Percentiles rank a stretch among this genome's conserved stretches.
These are phyloP conservation scores for Tricholoma sp. DNA, from an alignment of 768 basidiomycete genomes.

Conservation along the genomic window DNA sequence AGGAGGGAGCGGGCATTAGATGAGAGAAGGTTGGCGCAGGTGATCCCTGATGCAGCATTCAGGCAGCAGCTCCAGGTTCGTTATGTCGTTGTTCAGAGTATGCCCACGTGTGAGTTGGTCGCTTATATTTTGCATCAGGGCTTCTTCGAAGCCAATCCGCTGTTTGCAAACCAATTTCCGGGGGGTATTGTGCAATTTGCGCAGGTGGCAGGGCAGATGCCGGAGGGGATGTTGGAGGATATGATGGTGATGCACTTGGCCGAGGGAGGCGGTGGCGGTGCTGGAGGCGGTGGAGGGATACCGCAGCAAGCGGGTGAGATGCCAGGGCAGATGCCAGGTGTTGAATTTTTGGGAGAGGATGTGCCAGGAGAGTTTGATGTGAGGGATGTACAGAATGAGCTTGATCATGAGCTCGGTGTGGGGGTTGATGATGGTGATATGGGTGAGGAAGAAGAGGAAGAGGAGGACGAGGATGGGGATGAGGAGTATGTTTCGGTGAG, in stretches of 20 bases:
- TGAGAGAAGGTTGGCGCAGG: slow-evolving; percentile 46
- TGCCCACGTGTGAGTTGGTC: not conserved
- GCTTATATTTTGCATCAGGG: slow-evolving; percentile 23
- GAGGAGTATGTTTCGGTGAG: slow-evolving; percentile 50
- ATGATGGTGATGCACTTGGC: slow-evolving; percentile 32
- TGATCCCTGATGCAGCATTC: slow-evolving; percentile 54
- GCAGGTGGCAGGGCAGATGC: slow-evolving; percentile 55
- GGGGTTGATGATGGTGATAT: slow-evolving; percentile 23
- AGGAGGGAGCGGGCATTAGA: slow-evolving; percentile 40
- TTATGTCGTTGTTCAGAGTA: not conserved
- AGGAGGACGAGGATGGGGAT: slow-evolving; percentile 30
- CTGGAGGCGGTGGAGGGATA: slow-evolving; percentile 21
- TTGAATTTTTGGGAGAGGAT: slow-evolving; percentile 15
- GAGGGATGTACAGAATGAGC: not conserved
- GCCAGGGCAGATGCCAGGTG: slow-evolving; percentile 41
- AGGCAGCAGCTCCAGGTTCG: slow-evolving; percentile 42
- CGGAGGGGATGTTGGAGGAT: slow-evolving; percentile 54
- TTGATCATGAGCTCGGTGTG: slow-evolving; percentile 5
- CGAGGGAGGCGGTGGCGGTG: slow-evolving; percentile 30
- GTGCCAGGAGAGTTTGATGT: not conserved
- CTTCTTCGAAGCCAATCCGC: slow-evolving; percentile 53
- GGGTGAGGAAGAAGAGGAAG: slow-evolving; percentile 30
- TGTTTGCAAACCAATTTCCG: slow-evolving; percentile 51
- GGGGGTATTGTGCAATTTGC: slow-evolving; percentile 60
- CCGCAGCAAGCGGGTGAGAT: slow-evolving; percentile 35